phyloP scores from a whole-genome alignment of 805 yeast genomes.

The Zygosaccharomyces bisporus region DNA sequence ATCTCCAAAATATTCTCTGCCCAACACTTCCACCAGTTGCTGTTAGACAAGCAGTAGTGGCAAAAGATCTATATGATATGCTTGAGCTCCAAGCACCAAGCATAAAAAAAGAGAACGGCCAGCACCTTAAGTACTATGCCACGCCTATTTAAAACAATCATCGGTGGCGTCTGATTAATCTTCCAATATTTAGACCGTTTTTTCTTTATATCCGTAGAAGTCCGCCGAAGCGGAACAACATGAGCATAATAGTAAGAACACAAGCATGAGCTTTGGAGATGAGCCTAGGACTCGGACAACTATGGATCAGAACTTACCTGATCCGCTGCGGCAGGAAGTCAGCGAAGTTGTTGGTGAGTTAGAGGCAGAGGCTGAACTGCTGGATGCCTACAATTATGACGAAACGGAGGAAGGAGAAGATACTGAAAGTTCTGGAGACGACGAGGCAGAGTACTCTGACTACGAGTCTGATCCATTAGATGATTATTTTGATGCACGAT shows the following conservation, averaged over 20 bases:
- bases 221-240: background rate
- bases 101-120: background rate
- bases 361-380: slow-evolving; percentile 8
- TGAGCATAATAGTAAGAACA: background rate
- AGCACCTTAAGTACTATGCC: no score
- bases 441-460: slow-evolving; percentile 15
- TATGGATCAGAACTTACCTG: background rate
- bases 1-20: background rate
- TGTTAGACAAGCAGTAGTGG: background rate
- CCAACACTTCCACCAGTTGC: background rate
- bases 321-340: slow-evolving; percentile 7
- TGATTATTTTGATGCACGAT: slow-evolving; percentile 26
- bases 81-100: background rate
- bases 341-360: slow-evolving; percentile 5
- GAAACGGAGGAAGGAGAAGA: slow-evolving; percentile 5
- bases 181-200: no score
- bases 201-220: background rate
- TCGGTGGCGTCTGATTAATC: no score
- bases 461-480: slow-evolving; percentile 14
- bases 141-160: no score
- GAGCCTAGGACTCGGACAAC: slow-evolving; percentile 1
- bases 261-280: slow-evolving; percentile 6
- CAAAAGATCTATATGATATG: background rate
- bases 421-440: slow-evolving; percentile 8
- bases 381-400: slow-evolving; percentile 7